Percentiles rank a stretch among this genome's conserved stretches.
Conservation (phyloP, 495 filamentous ascomycete genomes). For the Penicillium alfredii region DNA sequence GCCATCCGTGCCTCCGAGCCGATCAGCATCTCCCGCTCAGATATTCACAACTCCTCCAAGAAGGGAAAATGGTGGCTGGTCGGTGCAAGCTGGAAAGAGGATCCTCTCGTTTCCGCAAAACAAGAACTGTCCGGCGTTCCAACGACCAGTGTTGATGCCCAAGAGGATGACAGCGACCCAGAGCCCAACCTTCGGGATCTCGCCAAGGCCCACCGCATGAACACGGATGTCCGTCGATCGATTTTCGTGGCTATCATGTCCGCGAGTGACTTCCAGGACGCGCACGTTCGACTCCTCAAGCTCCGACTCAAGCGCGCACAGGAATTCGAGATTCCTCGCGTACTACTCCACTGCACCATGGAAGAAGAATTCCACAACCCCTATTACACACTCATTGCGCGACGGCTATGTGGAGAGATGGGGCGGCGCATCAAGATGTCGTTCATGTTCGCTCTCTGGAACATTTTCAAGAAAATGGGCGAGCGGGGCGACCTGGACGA, state of each 20-base stretch:
- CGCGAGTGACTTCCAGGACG: conserved; percentile 80
- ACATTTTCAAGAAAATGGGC: conserved; percentile 78
- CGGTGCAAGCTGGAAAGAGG: conserved; percentile 77
- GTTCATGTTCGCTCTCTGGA: conserved; percentile 83
- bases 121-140: conserved; percentile 26
- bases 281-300: conserved; percentile 68
- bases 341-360: conserved; percentile 81
- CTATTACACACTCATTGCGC: conserved; percentile 83
- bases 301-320: conserved; percentile 80
- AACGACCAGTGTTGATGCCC: conserved; percentile 7
- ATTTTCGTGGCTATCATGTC: conserved; percentile 90
- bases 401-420: conserved; percentile 57
- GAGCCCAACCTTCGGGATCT: conserved; percentile 65
- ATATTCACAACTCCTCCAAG: conserved; percentile 73
- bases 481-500: conserved; percentile 55
- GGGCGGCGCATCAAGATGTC: conserved; percentile 68
- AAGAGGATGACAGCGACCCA: conserved; percentile 42
- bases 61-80: conserved; percentile 98
- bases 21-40: conserved; percentile 68
- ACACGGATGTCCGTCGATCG: conserved; percentile 84
- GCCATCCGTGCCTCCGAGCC: conserved; percentile 71
- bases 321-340: conserved; percentile 78
- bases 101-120: conserved; percentile 34
- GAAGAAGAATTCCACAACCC: conserved; percentile 82
- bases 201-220: conserved; percentile 83